These are phyloP conservation scores for Botrytis aclada DNA, from an alignment of 2,329 filamentous ascomycete species.

Conservation along the genomic window DNA sequence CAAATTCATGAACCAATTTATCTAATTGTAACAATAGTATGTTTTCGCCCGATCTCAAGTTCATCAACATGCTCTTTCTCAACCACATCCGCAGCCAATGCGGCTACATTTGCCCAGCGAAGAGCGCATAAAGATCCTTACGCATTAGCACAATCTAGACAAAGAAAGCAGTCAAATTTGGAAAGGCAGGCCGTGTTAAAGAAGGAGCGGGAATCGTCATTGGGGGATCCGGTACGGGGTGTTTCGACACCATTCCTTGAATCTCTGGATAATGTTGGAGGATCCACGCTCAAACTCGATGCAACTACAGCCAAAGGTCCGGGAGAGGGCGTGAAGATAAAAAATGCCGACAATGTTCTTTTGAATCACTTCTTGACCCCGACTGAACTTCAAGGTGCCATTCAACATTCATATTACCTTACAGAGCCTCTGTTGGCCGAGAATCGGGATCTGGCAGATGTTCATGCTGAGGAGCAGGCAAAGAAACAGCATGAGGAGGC, in stretches of 20 bases:
- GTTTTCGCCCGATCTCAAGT: slow-evolving; percentile 53
- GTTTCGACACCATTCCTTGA: slow-evolving; percentile 77
- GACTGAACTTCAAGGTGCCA: slow-evolving; percentile 61
- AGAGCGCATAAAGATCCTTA: slow-evolving; percentile 77
- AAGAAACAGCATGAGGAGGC: slow-evolving; percentile 47
- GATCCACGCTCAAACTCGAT: slow-evolving; percentile 25
- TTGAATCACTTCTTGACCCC: slow-evolving; percentile 76
- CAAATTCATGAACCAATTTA: background rate
- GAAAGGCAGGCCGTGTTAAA: slow-evolving; percentile 69
- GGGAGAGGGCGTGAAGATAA: slow-evolving; percentile 45
- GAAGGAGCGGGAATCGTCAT: slow-evolving; percentile 58
- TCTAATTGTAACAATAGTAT: slow-evolving; percentile 46
- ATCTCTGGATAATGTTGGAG: slow-evolving; percentile 65
- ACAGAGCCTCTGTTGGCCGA: slow-evolving; percentile 52
- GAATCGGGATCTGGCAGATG: slow-evolving; percentile 28
- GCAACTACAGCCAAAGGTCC: slow-evolving; percentile 39
- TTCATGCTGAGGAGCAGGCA: slow-evolving; percentile 40
- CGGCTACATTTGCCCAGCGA: slow-evolving; percentile 57
- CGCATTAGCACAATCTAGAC: slow-evolving; percentile 72
- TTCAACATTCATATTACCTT: slow-evolving; percentile 66
- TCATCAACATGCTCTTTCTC: slow-evolving; percentile 51
- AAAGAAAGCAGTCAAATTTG: slow-evolving; percentile 79
- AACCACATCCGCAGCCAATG: slow-evolving; percentile 61
- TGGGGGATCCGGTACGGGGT: slow-evolving; percentile 79
- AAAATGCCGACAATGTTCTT: slow-evolving; percentile 49